These are phyloP conservation scores for Chlamydomonas asymmetrica DNA, from an alignment of 139 green algal genomes.

Conservation along the genomic window DNA sequence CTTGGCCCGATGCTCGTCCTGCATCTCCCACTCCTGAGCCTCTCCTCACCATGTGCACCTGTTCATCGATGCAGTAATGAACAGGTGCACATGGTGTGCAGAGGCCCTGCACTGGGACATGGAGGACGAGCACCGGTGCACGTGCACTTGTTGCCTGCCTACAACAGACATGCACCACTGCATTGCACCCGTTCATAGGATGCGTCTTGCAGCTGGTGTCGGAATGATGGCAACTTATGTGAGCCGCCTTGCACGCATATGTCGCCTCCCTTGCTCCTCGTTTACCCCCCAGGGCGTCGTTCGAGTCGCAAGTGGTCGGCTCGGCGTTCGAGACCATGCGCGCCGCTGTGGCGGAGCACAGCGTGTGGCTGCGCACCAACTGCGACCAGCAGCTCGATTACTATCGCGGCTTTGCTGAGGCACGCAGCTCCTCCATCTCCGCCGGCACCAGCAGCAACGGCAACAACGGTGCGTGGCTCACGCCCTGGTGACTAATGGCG, in stretches of 20 bases:
- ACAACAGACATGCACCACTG: neutral
- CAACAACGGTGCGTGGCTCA: neutral
- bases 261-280: neutral
- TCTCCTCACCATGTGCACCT: too few species aligned
- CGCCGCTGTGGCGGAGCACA: conserved; percentile 63
- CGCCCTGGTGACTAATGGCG: neutral
- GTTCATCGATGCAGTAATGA: too few species aligned
- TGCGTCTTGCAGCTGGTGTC: neutral
- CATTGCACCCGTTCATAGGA: neutral
- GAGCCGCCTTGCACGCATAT: neutral
- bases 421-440: conserved; percentile 16
- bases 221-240: neutral
- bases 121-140: too few species aligned
- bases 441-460: conserved; percentile 23
- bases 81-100: too few species aligned
- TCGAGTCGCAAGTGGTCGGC: conserved; percentile 34
- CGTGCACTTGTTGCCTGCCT: too few species aligned
- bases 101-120: too few species aligned
- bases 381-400: conserved; percentile 66
- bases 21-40: too few species aligned
- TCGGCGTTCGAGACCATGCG: conserved; percentile 13
- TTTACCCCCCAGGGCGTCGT: conserved; percentile 5
- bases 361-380: conserved; percentile 77
- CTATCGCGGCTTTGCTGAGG: conserved; percentile 51
- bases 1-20: too few species aligned